A percentile compares a stretch with the other conserved stretches of the same genome.
phyloP scores from a whole-genome alignment of 208 protist species.

The Leishmania tarentolae region DNA sequence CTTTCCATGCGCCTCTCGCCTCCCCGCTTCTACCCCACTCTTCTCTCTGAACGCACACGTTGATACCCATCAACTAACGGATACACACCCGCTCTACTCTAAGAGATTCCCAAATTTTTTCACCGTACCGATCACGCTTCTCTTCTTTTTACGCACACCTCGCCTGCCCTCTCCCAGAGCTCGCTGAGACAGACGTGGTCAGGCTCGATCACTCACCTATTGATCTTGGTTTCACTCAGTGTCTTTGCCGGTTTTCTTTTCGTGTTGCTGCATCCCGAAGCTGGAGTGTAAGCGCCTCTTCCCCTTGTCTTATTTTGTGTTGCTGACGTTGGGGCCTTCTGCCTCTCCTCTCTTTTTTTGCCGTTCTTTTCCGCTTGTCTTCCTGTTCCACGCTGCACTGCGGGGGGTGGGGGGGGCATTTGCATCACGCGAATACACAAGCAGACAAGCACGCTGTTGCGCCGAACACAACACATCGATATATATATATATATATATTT shows the following conservation, averaged over 20 bases:
- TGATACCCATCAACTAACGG: neutral
- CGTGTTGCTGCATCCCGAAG: too few relatives aligned
- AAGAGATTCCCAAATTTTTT: too few relatives aligned
- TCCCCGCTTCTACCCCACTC: too few relatives aligned
- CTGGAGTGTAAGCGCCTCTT: neutral
- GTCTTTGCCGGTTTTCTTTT: too few relatives aligned
- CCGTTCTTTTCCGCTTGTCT: neutral
- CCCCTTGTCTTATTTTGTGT: neutral
- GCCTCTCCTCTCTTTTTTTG: neutral
- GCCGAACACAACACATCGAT: neutral
- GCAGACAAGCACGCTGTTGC: neutral
- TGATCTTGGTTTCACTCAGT: too few relatives aligned
- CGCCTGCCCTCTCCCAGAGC: neutral
- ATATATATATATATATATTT: neutral
- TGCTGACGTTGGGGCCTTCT: neutral
- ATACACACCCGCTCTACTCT: neutral
- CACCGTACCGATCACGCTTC: neutral
- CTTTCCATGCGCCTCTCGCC: neutral
- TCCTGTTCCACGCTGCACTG: neutral
- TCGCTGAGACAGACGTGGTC: neutral
- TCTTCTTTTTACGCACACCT: neutral
- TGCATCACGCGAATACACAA: neutral
- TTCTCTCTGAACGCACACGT: neutral
- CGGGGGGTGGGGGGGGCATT: too few relatives aligned
- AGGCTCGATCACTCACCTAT: too few relatives aligned